phyloP scores from a whole-genome alignment of 2,329 filamentous ascomycete genomes.

The Aspergillus transmontanensis region DNA sequence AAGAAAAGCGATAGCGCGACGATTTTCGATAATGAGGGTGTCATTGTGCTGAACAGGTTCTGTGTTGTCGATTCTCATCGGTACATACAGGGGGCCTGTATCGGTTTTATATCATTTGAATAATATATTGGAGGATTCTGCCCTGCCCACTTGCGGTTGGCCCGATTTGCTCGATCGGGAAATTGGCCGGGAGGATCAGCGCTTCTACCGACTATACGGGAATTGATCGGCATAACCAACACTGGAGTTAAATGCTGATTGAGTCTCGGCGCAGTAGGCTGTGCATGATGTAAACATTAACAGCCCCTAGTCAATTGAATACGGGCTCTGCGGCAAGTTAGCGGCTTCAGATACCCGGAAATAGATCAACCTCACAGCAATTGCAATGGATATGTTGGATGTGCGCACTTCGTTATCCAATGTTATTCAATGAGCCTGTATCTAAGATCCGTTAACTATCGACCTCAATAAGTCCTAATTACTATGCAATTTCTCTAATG shows the following conservation, averaged over 20 bases:
- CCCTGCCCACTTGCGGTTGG: background rate
- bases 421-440: no score
- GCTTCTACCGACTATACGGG: background rate
- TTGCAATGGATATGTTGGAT: rapidly evolving
- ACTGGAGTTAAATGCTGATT: background rate
- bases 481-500: no score
- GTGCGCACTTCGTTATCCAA: background rate
- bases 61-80: background rate
- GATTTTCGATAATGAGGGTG: background rate
- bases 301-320: background rate
- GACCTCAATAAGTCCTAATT: no score
- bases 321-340: background rate
- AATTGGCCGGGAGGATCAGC: background rate
- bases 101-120: background rate
- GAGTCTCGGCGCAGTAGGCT: background rate
- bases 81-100: background rate
- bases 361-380: background rate
- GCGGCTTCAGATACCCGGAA: background rate
- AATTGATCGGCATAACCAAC: background rate
- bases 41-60: background rate
- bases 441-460: no score
- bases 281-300: background rate
- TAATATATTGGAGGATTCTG: background rate
- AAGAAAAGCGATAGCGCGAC: background rate
- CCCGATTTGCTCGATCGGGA: background rate